Base-by-base conservation (phyloP, 306 rosid species). In the Rosa persica region DNA sequence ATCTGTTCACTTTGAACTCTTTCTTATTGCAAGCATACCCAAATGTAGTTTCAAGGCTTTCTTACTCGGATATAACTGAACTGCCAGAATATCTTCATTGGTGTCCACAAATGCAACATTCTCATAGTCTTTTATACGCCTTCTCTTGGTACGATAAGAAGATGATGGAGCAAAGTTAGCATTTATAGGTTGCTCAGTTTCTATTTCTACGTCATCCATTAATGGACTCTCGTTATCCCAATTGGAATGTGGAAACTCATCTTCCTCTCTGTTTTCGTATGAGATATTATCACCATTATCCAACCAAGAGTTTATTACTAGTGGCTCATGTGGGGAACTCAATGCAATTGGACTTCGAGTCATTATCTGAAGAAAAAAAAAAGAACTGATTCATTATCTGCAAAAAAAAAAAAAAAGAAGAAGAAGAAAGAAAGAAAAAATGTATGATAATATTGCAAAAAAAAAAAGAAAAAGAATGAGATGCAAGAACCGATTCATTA, bases 1-100 rank as follows among this genome's bases (percentile, higher is more conserved):
- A 67, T 44, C 8, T 67, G 12, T 20, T 19, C 72, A 67, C 34
- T 48, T 15, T 70, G 4, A 47, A 70, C 25, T 47, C 0, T 25
- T 46, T 23, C 19, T 25, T 0, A 22, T 46, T 13, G 60, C 75
- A 0, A 55, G 30, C 62, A 6, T 55, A n/a, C 62, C 27, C 3
- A 55, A 22, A 7, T 55, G 30, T 55, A 8, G 25, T 20, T 20
- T 55, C 62, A 55, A 55, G 8, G 9, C 8, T 52, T 67, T 67
- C 70, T 77, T 77, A 43, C 74, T 77, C n/a, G 67, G 17, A 40
- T 46, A 67, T 43, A 67, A 13, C 30, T 49, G 36, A 38, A 66
- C 27, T 8, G 40, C 42, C 42, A 48, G 36, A 6, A 77, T 8
- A 2, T 66, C 74, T 5, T 6, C 66, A 15, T 13, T 27, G 0